Evolutionary conservation across 768 basidiomycete species (phyloP).

Genomic region (Naganishia onofrii): DNA sequence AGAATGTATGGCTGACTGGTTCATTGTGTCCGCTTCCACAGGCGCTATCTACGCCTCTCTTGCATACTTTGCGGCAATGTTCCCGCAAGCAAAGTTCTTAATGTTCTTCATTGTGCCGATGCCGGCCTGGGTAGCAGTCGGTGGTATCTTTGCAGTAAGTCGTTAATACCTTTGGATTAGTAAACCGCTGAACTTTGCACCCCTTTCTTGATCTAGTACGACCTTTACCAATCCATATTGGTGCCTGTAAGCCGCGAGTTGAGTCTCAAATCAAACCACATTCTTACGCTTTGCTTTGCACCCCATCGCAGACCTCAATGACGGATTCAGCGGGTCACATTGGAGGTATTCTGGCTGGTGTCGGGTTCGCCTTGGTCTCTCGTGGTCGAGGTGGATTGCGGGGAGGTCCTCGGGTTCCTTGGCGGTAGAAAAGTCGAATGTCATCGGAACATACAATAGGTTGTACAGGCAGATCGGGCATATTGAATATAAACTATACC

Average conservation of each 20-base stretch:
- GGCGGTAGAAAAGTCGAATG: neutral
- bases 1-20: neutral
- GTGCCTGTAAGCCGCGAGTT: neutral
- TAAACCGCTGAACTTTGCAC: too few relatives aligned
- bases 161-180: too few relatives aligned
- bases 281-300: too few relatives aligned
- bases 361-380: slow-evolving; percentile 39
- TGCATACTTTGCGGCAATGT: slow-evolving; percentile 47
- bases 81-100: slow-evolving; percentile 45
- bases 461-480: too few relatives aligned
- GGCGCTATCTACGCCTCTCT: slow-evolving; percentile 49
- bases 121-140: slow-evolving; percentile 46
- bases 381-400: slow-evolving; percentile 36
- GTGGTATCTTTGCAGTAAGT: slow-evolving; percentile 50
- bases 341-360: slow-evolving; percentile 46
- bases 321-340: slow-evolving; percentile 50
- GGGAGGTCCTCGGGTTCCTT: slow-evolving; percentile 11
- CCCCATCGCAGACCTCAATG: slow-evolving; percentile 20
- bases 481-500: too few relatives aligned
- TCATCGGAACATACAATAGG: neutral
- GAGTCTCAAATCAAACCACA: too few relatives aligned
- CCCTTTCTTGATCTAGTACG: slow-evolving; percentile 36
- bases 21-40: neutral
- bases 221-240: slow-evolving; percentile 38
- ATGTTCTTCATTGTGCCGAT: slow-evolving; percentile 50